phyloP scores from a whole-genome alignment of 1,284 basidiomycete genomes.

The Cutaneotrichosporon sp. region DNA sequence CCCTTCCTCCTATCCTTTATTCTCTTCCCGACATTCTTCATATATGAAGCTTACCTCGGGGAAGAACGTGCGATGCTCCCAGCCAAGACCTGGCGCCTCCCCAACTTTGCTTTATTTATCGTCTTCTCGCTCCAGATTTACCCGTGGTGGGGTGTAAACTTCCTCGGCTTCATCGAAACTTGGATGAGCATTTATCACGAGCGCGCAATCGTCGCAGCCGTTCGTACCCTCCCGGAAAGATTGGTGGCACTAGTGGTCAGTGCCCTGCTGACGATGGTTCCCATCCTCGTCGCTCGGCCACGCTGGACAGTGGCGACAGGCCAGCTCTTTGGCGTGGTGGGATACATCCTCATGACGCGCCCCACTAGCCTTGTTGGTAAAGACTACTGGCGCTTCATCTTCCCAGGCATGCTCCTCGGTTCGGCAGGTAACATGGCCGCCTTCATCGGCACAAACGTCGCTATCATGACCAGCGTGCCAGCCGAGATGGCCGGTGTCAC shows the following conservation, averaged over 20 bases:
- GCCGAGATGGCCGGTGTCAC: constrained; percentile 44
- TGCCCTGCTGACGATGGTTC: constrained; percentile 21
- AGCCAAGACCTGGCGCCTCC: constrained; percentile 41
- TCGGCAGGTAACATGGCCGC: constrained; percentile 31
- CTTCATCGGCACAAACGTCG: constrained; percentile 35
- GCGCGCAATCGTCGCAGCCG: constrained; percentile 33
- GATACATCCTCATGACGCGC: constrained; percentile 37
- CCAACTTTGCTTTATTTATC: constrained; percentile 46
- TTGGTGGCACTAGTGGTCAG: constrained; percentile 23
- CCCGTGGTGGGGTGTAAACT: constrained; percentile 42
- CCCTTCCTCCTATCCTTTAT: constrained; percentile 46
- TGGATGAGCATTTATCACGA: constrained; percentile 29
- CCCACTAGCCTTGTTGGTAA: constrained; percentile 6
- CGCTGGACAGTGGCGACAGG: constrained; percentile 34
- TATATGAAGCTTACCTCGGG: constrained; percentile 40
- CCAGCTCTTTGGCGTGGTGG: constrained; percentile 27
- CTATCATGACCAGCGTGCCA: constrained; percentile 42
- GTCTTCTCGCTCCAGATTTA: constrained; percentile 41
- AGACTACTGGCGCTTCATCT: constrained; percentile 44
- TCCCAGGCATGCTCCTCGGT: constrained; percentile 40
- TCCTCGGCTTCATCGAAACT: constrained; percentile 29
- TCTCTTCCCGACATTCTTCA: constrained; percentile 40
- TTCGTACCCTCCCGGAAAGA: constrained; percentile 37
- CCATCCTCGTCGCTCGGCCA: constrained; percentile 28
- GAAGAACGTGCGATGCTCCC: constrained; percentile 42